Evolutionary conservation across 2,329 filamentous ascomycete species (phyloP), one percentile per base, ranked within the genome.

Genomic region (Clonostachys rosea): DNA sequence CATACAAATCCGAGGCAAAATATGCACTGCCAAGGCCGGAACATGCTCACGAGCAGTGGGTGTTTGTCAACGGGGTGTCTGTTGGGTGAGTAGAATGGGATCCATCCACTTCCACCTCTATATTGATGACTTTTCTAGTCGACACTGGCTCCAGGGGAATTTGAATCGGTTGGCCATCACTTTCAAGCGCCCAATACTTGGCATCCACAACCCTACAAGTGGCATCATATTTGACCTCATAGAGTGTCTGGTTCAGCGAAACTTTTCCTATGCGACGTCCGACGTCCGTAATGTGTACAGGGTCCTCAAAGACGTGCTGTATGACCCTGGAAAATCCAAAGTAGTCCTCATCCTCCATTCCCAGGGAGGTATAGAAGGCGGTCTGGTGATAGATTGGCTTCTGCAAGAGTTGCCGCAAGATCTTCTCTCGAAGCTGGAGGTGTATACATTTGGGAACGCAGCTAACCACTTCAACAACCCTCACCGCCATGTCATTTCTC

Each of bases 401-500:
- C 71, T 91, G 2, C 81, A 85, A 52, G 87, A 91, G 58, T 66
- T 89, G 12, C 79, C 85, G 0, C 80, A 83, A 48, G 76, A 84
- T 51, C 67, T 85, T 5, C 68, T 90, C 6, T 65, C 72, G 3
- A 87, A 89, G 55, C 73, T 91, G 1, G 87, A 92, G 63, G 78
- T 92, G 3, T 86, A 84, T 63, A 91, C 87, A 0, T 92, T 92
- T 60, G 88, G 86, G 30, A 86, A 81, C 48, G 87, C 87, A 0
- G 85, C 88, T 1, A 89, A 89, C 56, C 87, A 91, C 62, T 91
- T 90, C 70, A 91, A 91, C 63, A 89, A 90, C 52, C 88, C 87
- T 0, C 76, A 81, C 53, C 71, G 76, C 4, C 75, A 78, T 49
- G 55, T 69, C 11, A 56, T 64, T 2, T 74, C 73, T 1, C 75